Percentiles rank a stretch among this genome's conserved stretches.
Conservation (phyloP, 2,329 filamentous ascomycete species). For the Alternaria dauci region DNA sequence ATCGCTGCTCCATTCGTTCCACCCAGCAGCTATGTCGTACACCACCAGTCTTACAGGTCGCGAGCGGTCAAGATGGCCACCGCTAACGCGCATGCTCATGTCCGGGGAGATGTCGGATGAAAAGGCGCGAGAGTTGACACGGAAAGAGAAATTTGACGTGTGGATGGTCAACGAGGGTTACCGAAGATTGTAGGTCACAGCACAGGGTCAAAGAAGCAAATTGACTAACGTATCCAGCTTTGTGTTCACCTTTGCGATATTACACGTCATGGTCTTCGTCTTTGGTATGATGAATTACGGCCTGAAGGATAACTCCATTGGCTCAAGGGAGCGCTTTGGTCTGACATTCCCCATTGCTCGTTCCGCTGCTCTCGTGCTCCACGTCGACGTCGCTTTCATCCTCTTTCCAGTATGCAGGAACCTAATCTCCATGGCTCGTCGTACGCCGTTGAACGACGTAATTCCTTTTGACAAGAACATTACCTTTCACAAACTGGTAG, state of each 20-base stretch:
- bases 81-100: constrained; percentile 81
- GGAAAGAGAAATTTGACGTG: constrained; percentile 77
- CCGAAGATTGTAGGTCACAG: constrained; percentile 72
- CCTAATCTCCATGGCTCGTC: constrained; percentile 79
- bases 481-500: constrained; percentile 84
- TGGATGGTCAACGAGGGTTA: constrained; percentile 94
- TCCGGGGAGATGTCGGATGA: constrained; percentile 84
- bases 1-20: constrained; percentile 19
- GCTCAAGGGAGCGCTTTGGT: constrained; percentile 73
- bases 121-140: constrained; percentile 71
- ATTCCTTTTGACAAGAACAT: constrained; percentile 92
- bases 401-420: constrained; percentile 85
- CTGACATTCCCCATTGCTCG: constrained; percentile 80
- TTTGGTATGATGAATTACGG: constrained; percentile 84
- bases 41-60: constrained; percentile 49
- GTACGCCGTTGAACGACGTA: constrained; percentile 84
- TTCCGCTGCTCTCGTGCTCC: constrained; percentile 77
- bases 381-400: constrained; percentile 82
- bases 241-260: constrained; percentile 75
- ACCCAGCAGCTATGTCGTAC: constrained; percentile 41
- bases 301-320: constrained; percentile 74
- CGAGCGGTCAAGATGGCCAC: constrained; percentile 83
- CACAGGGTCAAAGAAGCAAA: not conserved
- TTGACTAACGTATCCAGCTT: constrained; percentile 64
- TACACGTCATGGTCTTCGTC: constrained; percentile 79